Percentiles rank a stretch among this genome's conserved stretches.
phyloP scores from a whole-genome alignment of 306 rosid species.

The peach (Prunus persica) region Prunus_persica_NCBIv2 NC_034016.1:22233001-22233500 shows the following conservation, averaged over 20 bases:
- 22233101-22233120: slow-evolving; percentile 87
- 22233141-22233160: slow-evolving; percentile 69
- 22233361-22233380: not conserved
- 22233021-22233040: not conserved
- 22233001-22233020: slow-evolving; percentile 8
- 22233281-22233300: not conserved
- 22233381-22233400: not conserved
- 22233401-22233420: not conserved
- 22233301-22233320: not conserved
- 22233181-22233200: slow-evolving; percentile 79
- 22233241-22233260: not conserved
- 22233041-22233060: slow-evolving; percentile 67
- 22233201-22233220: slow-evolving; percentile 85
- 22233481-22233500: slow-evolving; percentile 79
- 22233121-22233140: slow-evolving; percentile 91
- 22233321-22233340: not conserved
- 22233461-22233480: slow-evolving; percentile 75
- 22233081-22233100: slow-evolving; percentile 95
- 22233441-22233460: slow-evolving; percentile 16
- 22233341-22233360: not conserved
- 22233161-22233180: slow-evolving; percentile 88
- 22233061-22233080: slow-evolving; percentile 95
- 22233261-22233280: not conserved
- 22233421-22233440: not conserved
- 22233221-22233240: slow-evolving; percentile 46